Evolutionary conservation across 2,329 filamentous ascomycete species (phyloP).

Genomic region (Verticillium longisporum): DNA sequence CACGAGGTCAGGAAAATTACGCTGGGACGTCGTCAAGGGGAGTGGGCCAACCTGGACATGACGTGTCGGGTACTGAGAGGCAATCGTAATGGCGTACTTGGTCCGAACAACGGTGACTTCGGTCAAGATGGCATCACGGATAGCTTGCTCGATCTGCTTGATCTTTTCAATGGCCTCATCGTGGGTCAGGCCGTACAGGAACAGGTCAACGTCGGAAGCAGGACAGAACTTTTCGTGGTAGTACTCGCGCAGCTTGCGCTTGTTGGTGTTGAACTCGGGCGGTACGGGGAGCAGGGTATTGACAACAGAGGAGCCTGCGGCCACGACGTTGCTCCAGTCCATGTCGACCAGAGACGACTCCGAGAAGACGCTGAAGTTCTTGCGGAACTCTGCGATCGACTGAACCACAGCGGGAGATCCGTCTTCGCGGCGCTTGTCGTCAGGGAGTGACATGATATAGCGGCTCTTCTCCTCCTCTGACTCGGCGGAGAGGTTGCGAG

Average conservation of each 20-base stretch:
- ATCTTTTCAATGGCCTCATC: constrained; percentile 78
- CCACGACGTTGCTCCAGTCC: constrained; percentile 78
- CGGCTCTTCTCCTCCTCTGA: constrained; percentile 51
- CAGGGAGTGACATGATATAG: constrained; percentile 64
- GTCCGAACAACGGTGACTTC: constrained; percentile 80
- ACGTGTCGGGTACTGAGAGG: constrained; percentile 73
- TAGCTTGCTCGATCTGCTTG: constrained; percentile 67
- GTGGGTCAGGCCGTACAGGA: constrained; percentile 73
- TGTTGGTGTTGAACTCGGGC: constrained; percentile 51
- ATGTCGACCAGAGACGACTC: constrained; percentile 70
- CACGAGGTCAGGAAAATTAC: background rate
- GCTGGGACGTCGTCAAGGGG: too few relatives aligned
- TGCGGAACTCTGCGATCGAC: constrained; percentile 63
- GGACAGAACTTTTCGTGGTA: constrained; percentile 78
- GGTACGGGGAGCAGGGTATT: constrained; percentile 71
- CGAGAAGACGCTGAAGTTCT: constrained; percentile 76
- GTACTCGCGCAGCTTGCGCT: constrained; percentile 60
- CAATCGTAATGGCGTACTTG: constrained; percentile 83
- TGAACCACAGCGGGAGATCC: constrained; percentile 62
- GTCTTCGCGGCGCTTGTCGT: constrained; percentile 52
- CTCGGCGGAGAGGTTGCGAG: constrained; percentile 52
- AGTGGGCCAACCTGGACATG: constrained; percentile 54
- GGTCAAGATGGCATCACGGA: constrained; percentile 71
- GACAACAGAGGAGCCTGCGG: constrained; percentile 72
- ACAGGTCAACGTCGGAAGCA: constrained; percentile 81